Base-by-base conservation (phyloP, 768 basidiomycete genomes). In the Saitozyma podzolica region DNA sequence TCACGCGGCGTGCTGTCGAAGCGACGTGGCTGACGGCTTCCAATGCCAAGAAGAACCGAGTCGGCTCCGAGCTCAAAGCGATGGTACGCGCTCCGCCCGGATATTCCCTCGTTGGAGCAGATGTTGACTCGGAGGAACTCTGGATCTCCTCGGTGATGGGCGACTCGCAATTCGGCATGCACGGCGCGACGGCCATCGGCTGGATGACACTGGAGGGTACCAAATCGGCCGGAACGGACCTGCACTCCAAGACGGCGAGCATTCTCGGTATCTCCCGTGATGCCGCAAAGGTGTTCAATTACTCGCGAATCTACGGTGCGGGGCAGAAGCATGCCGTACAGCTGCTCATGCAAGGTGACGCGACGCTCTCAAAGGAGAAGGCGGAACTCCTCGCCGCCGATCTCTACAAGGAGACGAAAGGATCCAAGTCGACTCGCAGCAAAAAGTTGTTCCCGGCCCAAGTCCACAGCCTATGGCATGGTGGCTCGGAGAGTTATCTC, bases 141-240 rank as follows among this genome's bases (percentile, higher is more conserved):
- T 98, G 96, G 96, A 98, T 98, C 67, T 95, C 94, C 17, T 93
- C 91, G 72, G 91, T 92, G 63, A 95, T 98, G 91, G 95, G 95
- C 0, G 96, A 98, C 74, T 91, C 93, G 0, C 95, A 99, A 79
- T 96, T 99, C 78, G 96, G 95, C 9, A 78, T 95, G 61, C 94
- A 99, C 69, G 95, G 95, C 10, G 92, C 93, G 10, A 94, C 93
- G 3, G 93, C 95, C 1, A 87, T 99, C 49, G 95, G 96, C 3
- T 98, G 95, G 95, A 98, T 99, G 95, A 97, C 94, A 14, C 84
- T 99, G 39, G 96, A 98, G 78, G 94, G 96, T 0, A 95, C 94
- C 14, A 98, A 98, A 80, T 84, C 88, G 0, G 88, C 89, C 0
- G 93, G 93, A 6, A 98, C 95, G 7, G 95, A 99, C 81, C 81